Conservation (phyloP, 257 asterid genomes). For the Solanum appendiculatum region DNA sequence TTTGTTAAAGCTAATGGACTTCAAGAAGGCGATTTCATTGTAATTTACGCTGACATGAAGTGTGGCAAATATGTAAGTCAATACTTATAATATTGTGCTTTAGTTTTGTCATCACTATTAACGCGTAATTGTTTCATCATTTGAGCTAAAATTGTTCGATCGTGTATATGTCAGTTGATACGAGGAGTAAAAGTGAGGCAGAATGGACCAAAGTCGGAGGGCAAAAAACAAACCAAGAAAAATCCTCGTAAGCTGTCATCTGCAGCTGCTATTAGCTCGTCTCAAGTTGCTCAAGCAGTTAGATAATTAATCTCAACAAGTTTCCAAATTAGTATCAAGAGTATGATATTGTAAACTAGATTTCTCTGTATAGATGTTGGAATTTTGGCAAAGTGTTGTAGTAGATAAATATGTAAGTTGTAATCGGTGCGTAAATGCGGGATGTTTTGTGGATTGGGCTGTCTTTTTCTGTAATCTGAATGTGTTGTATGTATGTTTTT, state of each 20-base stretch:
- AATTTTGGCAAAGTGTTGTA: neutral
- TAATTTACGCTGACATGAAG: conserved; percentile 31
- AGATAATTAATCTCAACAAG: neutral
- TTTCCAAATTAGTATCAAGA: neutral
- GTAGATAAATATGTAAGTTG: neutral
- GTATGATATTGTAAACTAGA: neutral
- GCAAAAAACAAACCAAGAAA: conserved; percentile 60
- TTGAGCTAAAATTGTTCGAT: neutral
- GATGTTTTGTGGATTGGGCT: neutral
- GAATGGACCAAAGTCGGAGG: conserved; percentile 19
- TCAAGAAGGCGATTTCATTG: conserved; percentile 40
- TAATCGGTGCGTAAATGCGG: neutral
- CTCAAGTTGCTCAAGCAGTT: conserved; percentile 24
- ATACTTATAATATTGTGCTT: neutral
- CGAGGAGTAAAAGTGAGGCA: conserved; percentile 18
- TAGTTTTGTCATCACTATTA: neutral
- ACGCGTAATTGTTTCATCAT: neutral
- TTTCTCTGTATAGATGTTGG: neutral
- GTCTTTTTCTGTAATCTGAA: neutral
- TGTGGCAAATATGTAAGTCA: conserved; percentile 54
- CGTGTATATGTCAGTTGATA: conserved; percentile 1
- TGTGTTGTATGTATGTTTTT: neutral
- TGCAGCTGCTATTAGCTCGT: conserved; percentile 19
- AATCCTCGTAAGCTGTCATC: conserved; percentile 32
- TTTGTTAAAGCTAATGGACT: conserved; percentile 32